Base-by-base conservation (phyloP, 139 green algal species). In the Picochlorum sp. region DNA sequence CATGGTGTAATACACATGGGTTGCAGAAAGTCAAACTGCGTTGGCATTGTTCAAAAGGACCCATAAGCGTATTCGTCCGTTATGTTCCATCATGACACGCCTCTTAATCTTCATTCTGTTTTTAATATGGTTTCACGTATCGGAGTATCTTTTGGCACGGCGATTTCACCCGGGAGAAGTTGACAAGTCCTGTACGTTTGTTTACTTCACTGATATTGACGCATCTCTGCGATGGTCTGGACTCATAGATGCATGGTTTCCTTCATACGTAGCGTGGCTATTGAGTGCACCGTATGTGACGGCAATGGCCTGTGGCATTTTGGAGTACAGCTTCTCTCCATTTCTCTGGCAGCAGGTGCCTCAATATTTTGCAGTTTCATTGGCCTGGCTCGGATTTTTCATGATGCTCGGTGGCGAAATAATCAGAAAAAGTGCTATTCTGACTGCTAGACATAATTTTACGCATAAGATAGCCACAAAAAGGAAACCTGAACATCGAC, bases 341-440 rank as follows among this genome's bases (percentile, higher is more conserved):
- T 45, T 32, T 6, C 47, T 67, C 45, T 64, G 60, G 4, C 64
- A 66, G 18, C 15, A 3, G 2, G 4, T 51, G 79, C 10, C 68
- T 83, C 41, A 10, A 55, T 38, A 69, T 14, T 41, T n/a, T 8
- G 16, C 26, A 41, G 28, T 30, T 30, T 30, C 28, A 30, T 30
- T 30, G 15, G 45, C 47, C 8, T 24, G 15, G n/a, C 21, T 74
- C 6, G 85, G 85, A 3, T 34, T 87, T 45, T 51, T 28, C 2
- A 65, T 83, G 21, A 47, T 88, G 1, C 21, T 87, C 3, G 30
- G 56, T 3, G 86, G 82, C 0, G 86, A 93, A 52, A 30, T 51
- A 2, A 49, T 90, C 18, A 54, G 86, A 0, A 93, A 93, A 54
- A 32, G 62, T 38, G 86, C 73, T 1, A 87, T 89, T 73, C 56